These are phyloP conservation scores for Recurvomyces mirabilis DNA, from an alignment of 495 filamentous ascomycete genomes.

Conservation along the genomic window DNA sequence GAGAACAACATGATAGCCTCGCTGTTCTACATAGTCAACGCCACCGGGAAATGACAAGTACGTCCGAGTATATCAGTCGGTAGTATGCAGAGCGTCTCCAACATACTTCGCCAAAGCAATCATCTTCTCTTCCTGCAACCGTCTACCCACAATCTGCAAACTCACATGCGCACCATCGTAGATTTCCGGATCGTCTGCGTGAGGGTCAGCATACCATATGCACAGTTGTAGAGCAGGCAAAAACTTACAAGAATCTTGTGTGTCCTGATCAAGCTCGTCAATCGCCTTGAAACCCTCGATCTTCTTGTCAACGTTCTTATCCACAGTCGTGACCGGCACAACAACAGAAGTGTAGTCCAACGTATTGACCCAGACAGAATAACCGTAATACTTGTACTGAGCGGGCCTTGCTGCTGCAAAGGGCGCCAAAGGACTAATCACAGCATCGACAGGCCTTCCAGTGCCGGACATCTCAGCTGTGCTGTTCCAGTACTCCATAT, in stretches of 20 bases:
- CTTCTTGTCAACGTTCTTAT: constrained; percentile 43
- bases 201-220: constrained; percentile 16
- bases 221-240: no score
- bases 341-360: constrained; percentile 48
- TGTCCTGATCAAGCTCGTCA: constrained; percentile 34
- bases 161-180: constrained; percentile 38
- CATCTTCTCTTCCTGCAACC: constrained; percentile 40
- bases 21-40: no score
- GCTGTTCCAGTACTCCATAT: constrained; percentile 60
- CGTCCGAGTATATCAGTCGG: no score
- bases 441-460: constrained; percentile 47
- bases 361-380: constrained; percentile 42
- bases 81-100: constrained; percentile 16
- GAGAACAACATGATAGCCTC: no score
- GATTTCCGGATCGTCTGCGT: constrained; percentile 35
- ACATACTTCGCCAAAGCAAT: constrained; percentile 35
- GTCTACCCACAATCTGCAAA: constrained; percentile 36
- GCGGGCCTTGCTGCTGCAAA: constrained; percentile 48
- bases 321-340: constrained; percentile 47
- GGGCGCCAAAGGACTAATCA: constrained; percentile 45
- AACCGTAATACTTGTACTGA: constrained; percentile 41
- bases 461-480: constrained; percentile 44
- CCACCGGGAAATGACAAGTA: no score
- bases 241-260: constrained; percentile 44
- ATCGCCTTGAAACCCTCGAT: constrained; percentile 30